These are phyloP conservation scores for Vitellaria paradoxa DNA, from an alignment of 179 eudicot species.

Conservation along the genomic window DNA sequence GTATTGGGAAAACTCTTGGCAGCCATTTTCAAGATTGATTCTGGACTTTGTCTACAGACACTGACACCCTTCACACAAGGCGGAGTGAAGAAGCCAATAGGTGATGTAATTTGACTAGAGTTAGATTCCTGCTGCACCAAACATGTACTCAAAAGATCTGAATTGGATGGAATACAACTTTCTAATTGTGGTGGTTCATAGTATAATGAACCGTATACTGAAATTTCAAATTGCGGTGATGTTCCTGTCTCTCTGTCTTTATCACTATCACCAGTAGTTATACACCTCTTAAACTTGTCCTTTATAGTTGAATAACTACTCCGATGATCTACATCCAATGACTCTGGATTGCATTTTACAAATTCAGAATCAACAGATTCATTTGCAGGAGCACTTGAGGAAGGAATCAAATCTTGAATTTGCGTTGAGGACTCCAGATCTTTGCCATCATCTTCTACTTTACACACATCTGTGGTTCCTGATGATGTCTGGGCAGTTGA, in stretches of 20 bases:
- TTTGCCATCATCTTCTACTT: slow-evolving; percentile 39
- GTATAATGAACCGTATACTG: slow-evolving; percentile 44
- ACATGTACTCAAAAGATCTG: slow-evolving; percentile 28
- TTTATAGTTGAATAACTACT: slow-evolving; percentile 23
- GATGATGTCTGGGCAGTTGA: slow-evolving; percentile 62
- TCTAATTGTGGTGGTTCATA: slow-evolving; percentile 58
- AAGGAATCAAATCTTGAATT: slow-evolving; percentile 26
- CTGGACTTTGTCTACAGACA: slow-evolving; percentile 49
- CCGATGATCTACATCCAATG: slow-evolving; percentile 26
- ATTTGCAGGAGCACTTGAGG: slow-evolving; percentile 31
- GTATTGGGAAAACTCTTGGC: slow-evolving; percentile 84
- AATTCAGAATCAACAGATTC: slow-evolving; percentile 48
- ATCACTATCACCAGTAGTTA: slow-evolving; percentile 23
- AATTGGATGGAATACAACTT: slow-evolving; percentile 31
- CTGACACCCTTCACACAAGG: slow-evolving; percentile 56
- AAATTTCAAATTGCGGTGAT: slow-evolving; percentile 28
- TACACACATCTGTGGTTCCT: slow-evolving; percentile 42
- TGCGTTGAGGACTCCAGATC: slow-evolving; percentile 37
- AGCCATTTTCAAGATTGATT: slow-evolving; percentile 71
- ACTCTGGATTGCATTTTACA: slow-evolving; percentile 27
- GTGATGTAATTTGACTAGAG: slow-evolving; percentile 36
- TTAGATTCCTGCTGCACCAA: slow-evolving; percentile 30
- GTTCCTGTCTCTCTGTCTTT: slow-evolving; percentile 33
- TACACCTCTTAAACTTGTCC: slow-evolving; percentile 27
- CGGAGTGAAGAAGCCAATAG: slow-evolving; percentile 58